Conservation (phyloP, 2,329 filamentous ascomycete genomes). For the Phyllosticta ampelicida region DNA sequence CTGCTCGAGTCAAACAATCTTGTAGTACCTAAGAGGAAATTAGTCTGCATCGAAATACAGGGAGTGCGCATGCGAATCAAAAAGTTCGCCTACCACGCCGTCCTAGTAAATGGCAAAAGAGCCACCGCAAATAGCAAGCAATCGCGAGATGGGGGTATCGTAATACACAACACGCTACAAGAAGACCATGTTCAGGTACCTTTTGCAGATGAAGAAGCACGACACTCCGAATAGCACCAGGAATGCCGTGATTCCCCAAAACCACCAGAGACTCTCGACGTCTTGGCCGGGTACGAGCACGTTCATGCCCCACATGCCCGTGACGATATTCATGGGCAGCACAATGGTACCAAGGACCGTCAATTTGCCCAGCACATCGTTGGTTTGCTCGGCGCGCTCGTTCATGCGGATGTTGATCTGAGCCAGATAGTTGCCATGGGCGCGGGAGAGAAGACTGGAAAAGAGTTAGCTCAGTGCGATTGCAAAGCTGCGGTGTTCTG, state of each 20-base stretch:
- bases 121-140: background rate
- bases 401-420: constrained; percentile 99
- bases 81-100: background rate
- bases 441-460: constrained; percentile 69
- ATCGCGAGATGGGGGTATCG: background rate
- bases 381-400: constrained; percentile 89
- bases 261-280: constrained; percentile 52
- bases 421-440: constrained; percentile 94
- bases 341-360: constrained; percentile 96
- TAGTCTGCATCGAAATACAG: background rate
- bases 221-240: constrained; percentile 66
- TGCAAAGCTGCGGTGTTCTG: constrained; percentile 22
- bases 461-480: constrained; percentile 10
- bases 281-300: constrained; percentile 90
- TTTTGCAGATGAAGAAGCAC: constrained; percentile 75
- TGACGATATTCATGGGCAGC: constrained; percentile 97
- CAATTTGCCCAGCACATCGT: constrained; percentile 86
- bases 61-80: background rate
- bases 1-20: background rate
- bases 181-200: constrained; percentile 46
- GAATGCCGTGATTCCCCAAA: constrained; percentile 54
- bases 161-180: constrained; percentile 1
- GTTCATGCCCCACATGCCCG: constrained; percentile 98
- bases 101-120: background rate
- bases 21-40: background rate